These are phyloP conservation scores for Teunomyces atbi DNA, from an alignment of 805 yeast species.

Conservation along the genomic window DNA sequence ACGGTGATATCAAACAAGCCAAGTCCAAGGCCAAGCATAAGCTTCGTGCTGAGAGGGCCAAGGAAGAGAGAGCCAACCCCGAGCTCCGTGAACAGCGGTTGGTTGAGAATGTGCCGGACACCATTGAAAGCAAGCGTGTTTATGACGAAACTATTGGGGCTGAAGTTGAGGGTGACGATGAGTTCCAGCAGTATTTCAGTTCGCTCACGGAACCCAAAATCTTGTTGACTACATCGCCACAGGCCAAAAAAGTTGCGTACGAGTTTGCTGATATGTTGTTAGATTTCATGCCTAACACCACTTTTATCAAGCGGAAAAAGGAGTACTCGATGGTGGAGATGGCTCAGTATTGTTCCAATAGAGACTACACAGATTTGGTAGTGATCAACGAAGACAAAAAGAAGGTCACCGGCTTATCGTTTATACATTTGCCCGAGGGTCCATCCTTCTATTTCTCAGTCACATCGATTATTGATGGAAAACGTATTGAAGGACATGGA, in stretches of 20 bases:
- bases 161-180: conserved; percentile 62
- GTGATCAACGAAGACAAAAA: conserved; percentile 95
- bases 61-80: conserved; percentile 81
- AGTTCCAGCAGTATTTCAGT: conserved; percentile 59
- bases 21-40: conserved; percentile 75
- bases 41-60: conserved; percentile 77
- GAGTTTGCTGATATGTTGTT: conserved; percentile 84
- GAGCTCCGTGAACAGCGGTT: conserved; percentile 78
- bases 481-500: conserved; percentile 83
- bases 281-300: conserved; percentile 81
- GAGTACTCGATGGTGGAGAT: conserved; percentile 85
- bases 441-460: conserved; percentile 92
- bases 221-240: conserved; percentile 81
- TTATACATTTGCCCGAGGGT: conserved; percentile 91
- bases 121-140: conserved; percentile 80
- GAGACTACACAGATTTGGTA: conserved; percentile 84
- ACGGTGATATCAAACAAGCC: conserved; percentile 70
- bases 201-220: conserved; percentile 72
- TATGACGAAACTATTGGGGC: conserved; percentile 77
- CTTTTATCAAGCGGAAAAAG: conserved; percentile 83
- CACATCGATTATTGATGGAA: conserved; percentile 71
- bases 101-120: conserved; percentile 71
- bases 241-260: conserved; percentile 83
- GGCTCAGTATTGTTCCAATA: conserved; percentile 73
- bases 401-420: conserved; percentile 85